These are phyloP conservation scores for Limonomyces culmigenus DNA, from an alignment of 1,284 basidiomycete genomes.

Conservation along the genomic window DNA sequence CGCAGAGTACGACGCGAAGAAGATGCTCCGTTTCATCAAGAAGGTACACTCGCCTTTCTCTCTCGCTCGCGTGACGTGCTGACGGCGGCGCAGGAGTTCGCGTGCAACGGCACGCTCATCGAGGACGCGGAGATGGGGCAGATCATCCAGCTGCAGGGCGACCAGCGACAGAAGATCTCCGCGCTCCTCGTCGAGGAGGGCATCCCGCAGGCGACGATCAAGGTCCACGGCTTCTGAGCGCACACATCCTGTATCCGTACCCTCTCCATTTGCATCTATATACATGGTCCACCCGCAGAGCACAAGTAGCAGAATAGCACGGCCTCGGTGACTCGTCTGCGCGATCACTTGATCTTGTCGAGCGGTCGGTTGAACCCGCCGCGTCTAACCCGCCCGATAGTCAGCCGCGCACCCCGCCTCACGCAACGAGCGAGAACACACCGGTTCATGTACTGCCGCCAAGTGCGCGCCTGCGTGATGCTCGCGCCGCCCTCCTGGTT, in stretches of 20 bases:
- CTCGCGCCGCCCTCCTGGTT: conserved; percentile 66
- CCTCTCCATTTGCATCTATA: not conserved
- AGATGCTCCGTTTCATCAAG: conserved; percentile 98
- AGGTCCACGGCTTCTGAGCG: conserved; percentile 73
- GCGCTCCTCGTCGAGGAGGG: conserved; percentile 73
- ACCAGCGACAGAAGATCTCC: conserved; percentile 87
- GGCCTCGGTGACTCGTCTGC: not conserved
- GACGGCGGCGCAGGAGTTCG: conserved; percentile 63
- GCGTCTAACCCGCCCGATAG: too few relatives aligned
- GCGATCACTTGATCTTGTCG: conserved; percentile 49
- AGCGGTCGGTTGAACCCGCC: conserved; percentile 28
- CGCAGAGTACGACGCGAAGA: conserved; percentile 92
- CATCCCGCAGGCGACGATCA: conserved; percentile 58
- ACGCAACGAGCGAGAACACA: conserved; percentile 18
- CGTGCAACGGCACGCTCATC: conserved; percentile 96
- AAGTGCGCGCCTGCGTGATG: conserved; percentile 82
- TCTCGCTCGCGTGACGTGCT: not conserved
- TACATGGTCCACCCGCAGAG: not conserved
- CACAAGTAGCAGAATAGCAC: not conserved
- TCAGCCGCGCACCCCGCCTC: too few relatives aligned
- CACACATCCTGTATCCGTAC: not conserved
- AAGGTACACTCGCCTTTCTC: conserved; percentile 31
- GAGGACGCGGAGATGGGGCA: conserved; percentile 94
- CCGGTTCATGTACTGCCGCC: conserved; percentile 96
- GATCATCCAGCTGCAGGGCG: conserved; percentile 98